Evolutionary conservation across 176 grass and related monocot genomes (phyloP).

Genomic region (Musa schizocarpa): DNA sequence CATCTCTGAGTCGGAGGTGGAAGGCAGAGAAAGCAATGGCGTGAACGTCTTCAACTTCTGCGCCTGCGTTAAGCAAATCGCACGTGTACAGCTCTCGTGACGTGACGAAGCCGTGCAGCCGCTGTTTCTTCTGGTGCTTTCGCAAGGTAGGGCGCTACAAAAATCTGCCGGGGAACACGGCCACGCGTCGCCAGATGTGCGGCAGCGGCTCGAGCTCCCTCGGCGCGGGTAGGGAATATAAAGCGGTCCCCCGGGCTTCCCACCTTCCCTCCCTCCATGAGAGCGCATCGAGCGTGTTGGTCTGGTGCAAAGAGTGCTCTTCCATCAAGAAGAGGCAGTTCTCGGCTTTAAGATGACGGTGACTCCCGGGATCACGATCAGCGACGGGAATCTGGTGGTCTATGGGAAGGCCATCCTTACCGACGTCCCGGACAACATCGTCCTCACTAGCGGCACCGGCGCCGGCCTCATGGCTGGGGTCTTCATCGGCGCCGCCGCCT

Average conservation of each 20-base stretch:
- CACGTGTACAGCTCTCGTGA: too few species aligned
- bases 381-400: slow-evolving; percentile 43
- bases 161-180: not conserved
- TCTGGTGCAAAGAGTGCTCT: too few species aligned
- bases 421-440: slow-evolving; percentile 50
- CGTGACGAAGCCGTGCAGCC: too few species aligned
- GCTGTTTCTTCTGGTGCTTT: too few species aligned
- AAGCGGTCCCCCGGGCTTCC: not conserved
- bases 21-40: too few species aligned
- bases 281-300: too few species aligned
- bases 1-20: too few species aligned
- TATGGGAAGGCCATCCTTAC: slow-evolving; percentile 60
- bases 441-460: slow-evolving; percentile 30
- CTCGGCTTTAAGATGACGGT: slow-evolving; percentile 46
- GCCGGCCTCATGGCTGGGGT: slow-evolving; percentile 22
- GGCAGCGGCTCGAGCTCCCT: not conserved
- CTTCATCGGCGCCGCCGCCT: slow-evolving; percentile 52
- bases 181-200: not conserved
- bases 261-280: not conserved
- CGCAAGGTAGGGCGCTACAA: too few species aligned
- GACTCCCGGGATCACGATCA: slow-evolving; percentile 47
- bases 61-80: too few species aligned
- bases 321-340: too few species aligned
- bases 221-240: not conserved
- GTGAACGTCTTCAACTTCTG: too few species aligned